phyloP scores from a whole-genome alignment of 495 filamentous ascomycete species.

The Aspergillus sclerotioniger region DNA sequence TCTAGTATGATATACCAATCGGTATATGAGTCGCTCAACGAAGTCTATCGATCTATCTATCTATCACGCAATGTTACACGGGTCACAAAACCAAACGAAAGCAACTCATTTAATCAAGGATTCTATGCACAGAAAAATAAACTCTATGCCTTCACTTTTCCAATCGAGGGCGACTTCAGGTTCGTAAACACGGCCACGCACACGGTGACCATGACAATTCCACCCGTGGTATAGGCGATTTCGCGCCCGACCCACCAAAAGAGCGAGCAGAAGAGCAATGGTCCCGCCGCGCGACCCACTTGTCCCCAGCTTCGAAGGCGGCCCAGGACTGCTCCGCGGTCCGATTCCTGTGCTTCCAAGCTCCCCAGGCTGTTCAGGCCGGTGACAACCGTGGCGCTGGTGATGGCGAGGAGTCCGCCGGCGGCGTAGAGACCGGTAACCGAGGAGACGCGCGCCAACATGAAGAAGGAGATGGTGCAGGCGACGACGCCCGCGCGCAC shows the following conservation, averaged over 20 bases:
- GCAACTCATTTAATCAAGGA: neutral
- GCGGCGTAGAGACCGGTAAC: conserved; percentile 72
- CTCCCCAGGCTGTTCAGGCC: conserved; percentile 88
- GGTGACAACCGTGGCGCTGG: conserved; percentile 90
- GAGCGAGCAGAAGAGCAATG: conserved; percentile 87
- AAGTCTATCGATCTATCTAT: neutral
- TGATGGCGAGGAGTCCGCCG: conserved; percentile 79
- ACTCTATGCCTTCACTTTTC: conserved; percentile 2
- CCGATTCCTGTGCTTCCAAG: conserved; percentile 76
- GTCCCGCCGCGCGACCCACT: conserved; percentile 80
- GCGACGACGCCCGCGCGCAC: conserved; percentile 76
- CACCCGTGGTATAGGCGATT: conserved; percentile 77
- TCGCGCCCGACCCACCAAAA: conserved; percentile 99
- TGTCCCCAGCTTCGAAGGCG: conserved; percentile 85
- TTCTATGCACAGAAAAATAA: neutral
- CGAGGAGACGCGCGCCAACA: conserved; percentile 67
- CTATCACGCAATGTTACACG: neutral
- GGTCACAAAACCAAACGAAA: neutral
- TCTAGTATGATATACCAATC: too few species aligned
- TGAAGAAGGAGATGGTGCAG: conserved; percentile 74
- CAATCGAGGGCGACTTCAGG: conserved; percentile 47
- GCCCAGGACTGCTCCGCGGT: conserved; percentile 83
- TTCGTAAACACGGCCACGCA: conserved; percentile 66
- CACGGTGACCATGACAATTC: conserved; percentile 73
- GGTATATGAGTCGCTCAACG: neutral